Evolutionary conservation across 192 early-diverging fungal species (phyloP), one percentile per base, ranked within the genome.

Genomic region (Chytriomyces hyalinus): DNA sequence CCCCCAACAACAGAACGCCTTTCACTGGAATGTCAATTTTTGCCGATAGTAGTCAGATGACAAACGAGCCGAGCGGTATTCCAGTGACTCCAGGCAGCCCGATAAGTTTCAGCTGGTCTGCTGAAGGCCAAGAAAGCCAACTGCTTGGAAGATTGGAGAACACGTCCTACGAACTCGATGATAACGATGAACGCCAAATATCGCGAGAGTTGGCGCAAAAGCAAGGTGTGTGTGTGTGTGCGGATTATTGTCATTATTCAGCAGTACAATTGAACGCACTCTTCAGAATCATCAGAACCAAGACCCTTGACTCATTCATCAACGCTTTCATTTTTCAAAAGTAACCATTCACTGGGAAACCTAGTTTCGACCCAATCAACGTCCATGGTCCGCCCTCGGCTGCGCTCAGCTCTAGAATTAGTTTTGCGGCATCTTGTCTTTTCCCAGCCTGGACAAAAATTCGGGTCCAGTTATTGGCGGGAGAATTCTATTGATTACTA

Each of bases 341-440:
- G 63, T 62, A 63, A 46, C 13, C 71, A 20, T 10, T 75, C 73
- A 17, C 24, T 36, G 17, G 53, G 51, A 43, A 64, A 75, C 36
- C 61, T 75, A 1, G 49, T 28, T 13, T 65, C 26, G 3, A 70
- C 60, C 20, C 36, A 20, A 20, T 69, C 76, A 9, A 62, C 22
- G 6, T 57, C 74, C 48, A 69, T 77, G 57, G 70, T 78, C 62
- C 66, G 77, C 26, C 77, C 77, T 15, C 68, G 77, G 11, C 8
- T 65, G 7, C 53, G 63, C 49, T 60, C 68, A 8, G 68, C 68
- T 9, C 65, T 78, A 20, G 69, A 78, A 60, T 43, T 78, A 6
- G 62, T 78, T 13, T 65, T 78, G 62, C 68, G 77, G 61, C 77
- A 78, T 72, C 48, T 78, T 11, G 69, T 78, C 13, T 78, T 78